Base-by-base conservation (phyloP, 495 filamentous ascomycete genomes). In the Bacidia rubella region DNA sequence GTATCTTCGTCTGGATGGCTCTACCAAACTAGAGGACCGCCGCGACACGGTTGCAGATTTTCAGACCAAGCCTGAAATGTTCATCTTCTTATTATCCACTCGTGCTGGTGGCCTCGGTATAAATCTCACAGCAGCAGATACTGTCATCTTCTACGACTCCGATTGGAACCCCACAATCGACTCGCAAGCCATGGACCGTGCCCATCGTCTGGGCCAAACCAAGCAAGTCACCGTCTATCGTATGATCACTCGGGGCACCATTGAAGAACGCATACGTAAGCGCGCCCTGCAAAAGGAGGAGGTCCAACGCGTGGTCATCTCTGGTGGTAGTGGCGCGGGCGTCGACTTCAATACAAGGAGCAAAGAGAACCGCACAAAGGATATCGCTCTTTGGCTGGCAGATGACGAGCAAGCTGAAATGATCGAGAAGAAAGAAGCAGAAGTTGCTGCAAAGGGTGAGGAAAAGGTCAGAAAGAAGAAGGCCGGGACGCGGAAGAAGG, bases 141-240 rank as follows among this genome's bases (percentile, higher is more conserved):
- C 90, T 5, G 92, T 98, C 65, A 98, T 98, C 65, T 98, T 98
- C 77, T 98, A 98, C 74, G 92, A 98, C 61, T 94, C 87, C 10
- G 92, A 98, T 65, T 98, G 92, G 92, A 98, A 98, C 66, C 92
- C 92, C 24, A 98, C 92, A 17, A 97, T 98, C 61, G 92, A 98
- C 67, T 90, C 84, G 22, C 92, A 98, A 64, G 92, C 92, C 64
- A 97, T 97, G 93, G 92, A 98, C 66, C 87, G 92, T 62, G 92
- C 92, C 22, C 92, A 98, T 74, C 88, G 92, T 74, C 82, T 98
- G 20, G 92, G 92, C 39, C 92, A 98, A 68, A 97, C 92, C 2
- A 80, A 80, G 57, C 92, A 98, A 65, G 92, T 98, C 44, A 93
- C 89, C 0, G 93, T 98, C 12, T 98, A 96, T 67, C 87, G 92